phyloP scores from a whole-genome alignment of 2,329 filamentous ascomycete genomes.

The Curvularia spicifera region DNA sequence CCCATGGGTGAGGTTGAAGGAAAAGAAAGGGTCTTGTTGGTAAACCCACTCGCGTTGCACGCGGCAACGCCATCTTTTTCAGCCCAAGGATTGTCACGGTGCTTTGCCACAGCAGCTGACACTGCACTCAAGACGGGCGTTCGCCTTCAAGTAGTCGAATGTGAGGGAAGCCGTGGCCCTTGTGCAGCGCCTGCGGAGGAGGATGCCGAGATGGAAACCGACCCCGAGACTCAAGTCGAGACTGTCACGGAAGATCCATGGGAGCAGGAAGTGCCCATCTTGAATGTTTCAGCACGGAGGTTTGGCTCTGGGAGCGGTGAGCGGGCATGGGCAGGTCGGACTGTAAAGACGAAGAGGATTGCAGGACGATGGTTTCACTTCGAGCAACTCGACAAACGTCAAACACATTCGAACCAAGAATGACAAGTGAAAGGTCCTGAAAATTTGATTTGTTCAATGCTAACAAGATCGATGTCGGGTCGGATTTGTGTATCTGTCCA shows the following conservation, averaged over 20 bases:
- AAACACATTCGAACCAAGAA: constrained; percentile 10
- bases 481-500: constrained; percentile 18
- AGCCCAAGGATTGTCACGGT: constrained; percentile 71
- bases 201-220: constrained; percentile 48
- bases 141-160: constrained; percentile 54
- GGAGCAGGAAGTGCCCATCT: constrained; percentile 56
- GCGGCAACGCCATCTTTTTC: constrained; percentile 75
- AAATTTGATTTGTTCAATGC: constrained; percentile 11
- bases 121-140: constrained; percentile 54
- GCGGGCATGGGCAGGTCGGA: constrained; percentile 57
- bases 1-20: constrained; percentile 14
- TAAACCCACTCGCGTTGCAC: constrained; percentile 71
- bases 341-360: constrained; percentile 52
- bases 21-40: constrained; percentile 61
- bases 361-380: constrained; percentile 55
- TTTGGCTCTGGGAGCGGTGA: constrained; percentile 45
- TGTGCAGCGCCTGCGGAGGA: constrained; percentile 64
- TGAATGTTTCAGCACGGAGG: constrained; percentile 55
- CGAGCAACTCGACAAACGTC: constrained; percentile 21
- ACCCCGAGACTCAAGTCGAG: constrained; percentile 7
- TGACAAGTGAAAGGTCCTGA: constrained; percentile 20
- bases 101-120: constrained; percentile 68
- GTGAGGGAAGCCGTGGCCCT: constrained; percentile 21
- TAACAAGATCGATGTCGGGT: constrained; percentile 11
- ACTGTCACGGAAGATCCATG: constrained; percentile 44